Evolutionary conservation across 2,329 filamentous ascomycete species (phyloP).

Genomic region (Hymenoscyphus fructigenus): DNA sequence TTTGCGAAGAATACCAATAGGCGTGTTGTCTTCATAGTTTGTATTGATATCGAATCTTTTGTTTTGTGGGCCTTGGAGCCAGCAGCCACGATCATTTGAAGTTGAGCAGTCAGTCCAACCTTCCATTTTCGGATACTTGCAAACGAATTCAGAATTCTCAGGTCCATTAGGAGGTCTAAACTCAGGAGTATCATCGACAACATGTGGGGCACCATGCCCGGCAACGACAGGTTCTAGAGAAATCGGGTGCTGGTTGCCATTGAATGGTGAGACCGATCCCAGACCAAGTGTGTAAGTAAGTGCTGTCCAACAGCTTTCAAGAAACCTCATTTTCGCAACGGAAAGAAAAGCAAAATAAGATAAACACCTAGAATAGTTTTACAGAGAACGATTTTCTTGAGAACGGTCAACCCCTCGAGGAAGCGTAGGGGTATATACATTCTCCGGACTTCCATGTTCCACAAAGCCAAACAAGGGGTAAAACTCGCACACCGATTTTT

Average conservation of each 20-base stretch:
- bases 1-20: constrained; percentile 8
- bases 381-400: not conserved
- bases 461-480: not conserved
- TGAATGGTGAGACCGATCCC: constrained; percentile 2
- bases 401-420: not conserved
- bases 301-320: constrained; percentile 1
- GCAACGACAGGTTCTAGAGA: constrained; percentile 1
- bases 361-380: not conserved
- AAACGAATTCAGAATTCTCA: constrained; percentile 2
- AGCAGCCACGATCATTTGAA: constrained; percentile 7
- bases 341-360: not conserved
- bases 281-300: constrained; percentile 3
- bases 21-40: constrained; percentile 10
- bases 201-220: not conserved
- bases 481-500: not conserved
- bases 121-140: constrained; percentile 9
- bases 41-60: constrained; percentile 12
- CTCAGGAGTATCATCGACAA: not conserved
- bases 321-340: constrained; percentile 5
- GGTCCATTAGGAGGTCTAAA: constrained; percentile 3
- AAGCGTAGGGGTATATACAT: not conserved
- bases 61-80: constrained; percentile 2
- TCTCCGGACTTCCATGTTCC: not conserved
- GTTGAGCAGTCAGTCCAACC: constrained; percentile 10
- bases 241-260: constrained; percentile 1